Evolutionary conservation across 148 eudicot species (phyloP).

Genomic region (Fagopyrum esculentum): DNA sequence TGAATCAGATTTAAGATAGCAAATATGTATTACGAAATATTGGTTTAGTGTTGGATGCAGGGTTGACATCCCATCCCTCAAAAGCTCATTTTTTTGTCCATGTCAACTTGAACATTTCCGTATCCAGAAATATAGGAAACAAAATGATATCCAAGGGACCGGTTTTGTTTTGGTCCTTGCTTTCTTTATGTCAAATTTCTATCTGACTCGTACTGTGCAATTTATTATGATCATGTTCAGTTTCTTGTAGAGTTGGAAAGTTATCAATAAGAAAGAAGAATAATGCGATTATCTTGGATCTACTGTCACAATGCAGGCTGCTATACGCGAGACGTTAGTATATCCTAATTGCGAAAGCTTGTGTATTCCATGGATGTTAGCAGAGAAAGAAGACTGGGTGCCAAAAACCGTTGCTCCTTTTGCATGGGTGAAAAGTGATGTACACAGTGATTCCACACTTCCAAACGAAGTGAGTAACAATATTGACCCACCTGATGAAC

Average conservation of each 20-base stretch:
- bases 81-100: neutral
- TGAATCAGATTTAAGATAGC: neutral
- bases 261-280: neutral
- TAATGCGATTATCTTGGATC: constrained; percentile 3
- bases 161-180: neutral
- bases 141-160: neutral
- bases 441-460: constrained; percentile 21
- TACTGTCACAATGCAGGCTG: constrained; percentile 43
- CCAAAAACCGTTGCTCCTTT: constrained; percentile 70
- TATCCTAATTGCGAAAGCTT: constrained; percentile 74
- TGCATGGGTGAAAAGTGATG: constrained; percentile 52
- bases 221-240: neutral
- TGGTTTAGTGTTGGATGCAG: neutral
- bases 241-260: neutral
- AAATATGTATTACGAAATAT: neutral
- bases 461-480: constrained; percentile 25
- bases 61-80: neutral
- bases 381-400: constrained; percentile 93
- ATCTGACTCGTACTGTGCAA: neutral
- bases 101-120: neutral
- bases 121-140: neutral
- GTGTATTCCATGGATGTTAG: constrained; percentile 73
- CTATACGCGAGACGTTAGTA: constrained; percentile 74
- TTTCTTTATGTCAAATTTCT: neutral
- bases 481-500: constrained; percentile 22